phyloP scores from a whole-genome alignment of 106 monocot genomes.

The Dioscorea zingiberensis region DNA sequence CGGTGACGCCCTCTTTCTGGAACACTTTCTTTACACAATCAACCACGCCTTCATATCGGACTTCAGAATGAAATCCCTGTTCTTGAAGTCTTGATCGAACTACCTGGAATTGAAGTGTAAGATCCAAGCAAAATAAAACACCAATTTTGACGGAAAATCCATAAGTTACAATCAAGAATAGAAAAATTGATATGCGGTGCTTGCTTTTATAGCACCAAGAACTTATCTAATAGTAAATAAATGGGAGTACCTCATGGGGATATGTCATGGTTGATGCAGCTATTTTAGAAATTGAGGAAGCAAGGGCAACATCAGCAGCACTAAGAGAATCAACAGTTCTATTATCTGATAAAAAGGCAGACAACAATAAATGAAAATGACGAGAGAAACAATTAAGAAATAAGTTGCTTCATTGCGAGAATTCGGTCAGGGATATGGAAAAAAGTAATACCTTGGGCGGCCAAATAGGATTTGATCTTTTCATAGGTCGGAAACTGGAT shows the following conservation, averaged over 20 bases:
- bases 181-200: no score
- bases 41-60: constrained; percentile 45
- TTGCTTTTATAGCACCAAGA: no score
- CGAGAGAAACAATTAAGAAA: not conserved
- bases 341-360: constrained; percentile 40
- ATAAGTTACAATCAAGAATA: no score
- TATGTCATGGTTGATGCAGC: constrained; percentile 82
- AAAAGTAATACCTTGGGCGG: constrained; percentile 42
- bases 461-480: constrained; percentile 70
- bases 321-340: constrained; percentile 57
- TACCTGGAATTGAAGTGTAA: constrained; percentile 30
- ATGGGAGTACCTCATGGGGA: constrained; percentile 74
- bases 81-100: constrained; percentile 89
- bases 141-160: not conserved
- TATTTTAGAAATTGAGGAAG: constrained; percentile 82
- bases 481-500: constrained; percentile 96
- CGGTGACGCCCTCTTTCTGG: constrained; percentile 49
- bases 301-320: constrained; percentile 78
- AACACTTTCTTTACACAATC: constrained; percentile 78
- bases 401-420: not conserved
- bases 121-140: not conserved
- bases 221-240: not conserved
- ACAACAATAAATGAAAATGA: not conserved
- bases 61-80: constrained; percentile 54
- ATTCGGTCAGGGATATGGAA: not conserved